Evolutionary conservation across 1,284 basidiomycete genomes (phyloP), one percentile per base, ranked within the genome.

Genomic region (Meripilus lineatus): DNA sequence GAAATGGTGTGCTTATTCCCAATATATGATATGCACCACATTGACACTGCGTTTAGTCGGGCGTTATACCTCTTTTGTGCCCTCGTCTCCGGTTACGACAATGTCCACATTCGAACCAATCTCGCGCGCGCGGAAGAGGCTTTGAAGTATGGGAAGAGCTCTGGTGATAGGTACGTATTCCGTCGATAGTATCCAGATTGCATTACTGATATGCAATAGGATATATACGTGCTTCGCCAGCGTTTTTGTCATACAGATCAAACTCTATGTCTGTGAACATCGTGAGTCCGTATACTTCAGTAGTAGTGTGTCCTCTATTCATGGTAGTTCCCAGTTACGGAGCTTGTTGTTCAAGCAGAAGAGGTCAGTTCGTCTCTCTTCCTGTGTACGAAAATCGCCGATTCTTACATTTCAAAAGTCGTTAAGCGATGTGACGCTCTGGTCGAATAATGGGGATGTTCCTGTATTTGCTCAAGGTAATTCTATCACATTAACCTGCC

Each of bases 11-110:
- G 66, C 50, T 14, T 14, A 15, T 22, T 39, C 4, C 38, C 24
- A 11, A 24, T 8, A 15, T 39, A 35, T 22, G n/a, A 20, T 10
- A 13, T 25, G n/a, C 10, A n/a, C n/a, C n/a, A n/a, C n/a, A 21
- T 24, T 4, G 25, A 22, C 20, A 46, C 44, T 55, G 18, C 25
- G 42, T 50, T 8, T 46, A 83, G 81, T 52, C 79, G 80, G 24
- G 77, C 80, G 1, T 69, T 77, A 50, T 70, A 81, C 2, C 58
- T 84, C 35, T 84, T 74, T 55, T 73, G 70, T 49, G 68, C 75
- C 6, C 70, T 83, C 68, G 80, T 83, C 4, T 78, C 81, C 10
- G 80, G 79, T 1, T 85, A 77, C 55, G 79, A 83, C 54, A 80
- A 74, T 48, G 68, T 75, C 1, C 82, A 84, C 56, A 67, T 82